Percentiles rank a stretch among this genome's conserved stretches.
Evolutionary conservation across 129 eudicot species (phyloP).

Genomic region (Erigeron canadensis): DNA sequence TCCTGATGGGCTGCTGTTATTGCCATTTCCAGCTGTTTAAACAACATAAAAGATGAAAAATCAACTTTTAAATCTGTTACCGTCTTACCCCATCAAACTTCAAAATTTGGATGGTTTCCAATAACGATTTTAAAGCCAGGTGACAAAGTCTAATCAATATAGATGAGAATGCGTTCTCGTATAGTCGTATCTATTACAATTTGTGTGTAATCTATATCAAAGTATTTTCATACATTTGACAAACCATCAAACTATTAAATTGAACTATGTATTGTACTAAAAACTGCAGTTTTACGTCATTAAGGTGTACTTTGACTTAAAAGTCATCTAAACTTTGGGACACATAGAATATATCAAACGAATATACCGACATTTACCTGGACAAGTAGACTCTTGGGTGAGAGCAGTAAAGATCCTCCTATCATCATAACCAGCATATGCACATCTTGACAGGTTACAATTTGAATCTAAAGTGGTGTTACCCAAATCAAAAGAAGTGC

Average conservation of each 20-base stretch:
- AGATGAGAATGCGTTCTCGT: too few species aligned
- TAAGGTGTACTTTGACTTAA: background rate
- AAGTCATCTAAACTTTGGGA: background rate
- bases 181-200: too few species aligned
- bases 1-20: constrained; percentile 12
- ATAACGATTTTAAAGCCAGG: background rate
- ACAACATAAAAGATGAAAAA: background rate
- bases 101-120: background rate
- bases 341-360: background rate
- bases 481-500: constrained; percentile 43
- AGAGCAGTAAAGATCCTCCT: constrained; percentile 38
- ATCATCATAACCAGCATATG: constrained; percentile 59
- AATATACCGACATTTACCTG: constrained; percentile 36
- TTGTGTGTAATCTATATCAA: too few species aligned
- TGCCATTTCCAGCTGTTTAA: constrained; percentile 22
- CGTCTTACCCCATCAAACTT: background rate
- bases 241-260: too few species aligned
- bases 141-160: too few species aligned
- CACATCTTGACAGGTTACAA: constrained; percentile 60
- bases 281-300: background rate
- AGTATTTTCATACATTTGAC: too few species aligned
- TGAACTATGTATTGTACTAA: background rate
- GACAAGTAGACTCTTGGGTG: constrained; percentile 54
- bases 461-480: constrained; percentile 45
- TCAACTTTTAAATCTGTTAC: background rate